These are phyloP conservation scores for Friedmanniomyces simplex DNA, from an alignment of 495 filamentous ascomycete genomes.

Conservation along the genomic window DNA sequence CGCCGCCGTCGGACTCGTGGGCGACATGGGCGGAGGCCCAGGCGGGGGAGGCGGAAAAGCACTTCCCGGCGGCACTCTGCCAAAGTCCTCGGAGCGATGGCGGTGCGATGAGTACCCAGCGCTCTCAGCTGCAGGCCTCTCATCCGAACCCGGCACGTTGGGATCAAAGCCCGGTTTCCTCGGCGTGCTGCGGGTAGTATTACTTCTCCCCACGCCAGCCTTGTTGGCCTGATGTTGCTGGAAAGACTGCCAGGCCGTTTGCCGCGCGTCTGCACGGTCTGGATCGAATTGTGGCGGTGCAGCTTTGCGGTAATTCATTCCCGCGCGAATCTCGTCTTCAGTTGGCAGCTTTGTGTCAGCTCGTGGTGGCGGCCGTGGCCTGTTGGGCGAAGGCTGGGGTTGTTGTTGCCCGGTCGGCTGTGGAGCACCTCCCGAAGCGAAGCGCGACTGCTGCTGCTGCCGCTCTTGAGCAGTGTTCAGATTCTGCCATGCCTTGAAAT, in stretches of 20 bases:
- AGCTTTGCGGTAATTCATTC: constrained; percentile 14
- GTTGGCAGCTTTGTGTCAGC: constrained; percentile 14
- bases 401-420: background rate
- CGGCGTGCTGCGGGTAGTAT: constrained; percentile 32
- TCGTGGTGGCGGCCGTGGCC: constrained; percentile 14
- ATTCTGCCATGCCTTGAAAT: constrained; percentile 58
- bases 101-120: constrained; percentile 2
- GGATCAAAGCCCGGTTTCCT: constrained; percentile 37
- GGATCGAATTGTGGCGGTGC: background rate
- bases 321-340: constrained; percentile 19
- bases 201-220: constrained; percentile 32
- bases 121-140: constrained; percentile 14
- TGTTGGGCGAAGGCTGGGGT: background rate
- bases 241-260: constrained; percentile 10
- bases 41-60: constrained; percentile 20
- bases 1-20: constrained; percentile 17
- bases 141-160: constrained; percentile 24
- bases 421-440: background rate
- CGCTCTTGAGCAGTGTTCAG: constrained; percentile 43
- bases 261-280: background rate
- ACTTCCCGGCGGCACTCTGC: background rate
- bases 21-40: constrained; percentile 20
- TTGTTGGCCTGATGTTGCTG: constrained; percentile 12
- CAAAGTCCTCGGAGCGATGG: constrained; percentile 14
- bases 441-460: constrained; percentile 8